Conservation (phyloP, 2,329 filamentous ascomycete genomes). For the Rhynchosporium secalis region DNA sequence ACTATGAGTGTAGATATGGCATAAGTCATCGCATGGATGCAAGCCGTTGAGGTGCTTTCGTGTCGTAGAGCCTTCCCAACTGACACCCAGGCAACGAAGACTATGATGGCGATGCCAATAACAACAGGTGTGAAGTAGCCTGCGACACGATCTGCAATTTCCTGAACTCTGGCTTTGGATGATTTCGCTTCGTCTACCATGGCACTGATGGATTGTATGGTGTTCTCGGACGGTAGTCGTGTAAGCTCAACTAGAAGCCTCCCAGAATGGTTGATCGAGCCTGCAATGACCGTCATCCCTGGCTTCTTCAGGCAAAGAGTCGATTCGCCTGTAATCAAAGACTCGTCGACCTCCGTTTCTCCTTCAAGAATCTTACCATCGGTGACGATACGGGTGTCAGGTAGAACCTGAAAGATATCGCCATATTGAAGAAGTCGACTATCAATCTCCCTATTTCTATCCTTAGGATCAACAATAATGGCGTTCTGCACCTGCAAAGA, state of each 20-base stretch:
- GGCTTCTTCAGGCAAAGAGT: conserved; percentile 57
- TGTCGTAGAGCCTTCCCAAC: conserved; percentile 49
- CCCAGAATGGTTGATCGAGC: conserved; percentile 66
- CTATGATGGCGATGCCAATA: conserved; percentile 55
- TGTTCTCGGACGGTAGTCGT: conserved; percentile 68
- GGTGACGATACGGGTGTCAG: conserved; percentile 62
- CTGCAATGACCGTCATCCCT: conserved; percentile 61
- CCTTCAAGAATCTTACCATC: conserved; percentile 68
- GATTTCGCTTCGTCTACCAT: conserved; percentile 72
- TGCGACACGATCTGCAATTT: conserved; percentile 67
- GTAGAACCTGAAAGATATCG: conserved; percentile 63
- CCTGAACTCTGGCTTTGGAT: conserved; percentile 67
- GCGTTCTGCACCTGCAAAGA: conserved; percentile 61
- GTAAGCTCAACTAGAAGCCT: conserved; percentile 58
- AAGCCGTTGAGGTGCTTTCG: conserved; percentile 49
- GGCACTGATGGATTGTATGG: conserved; percentile 64
- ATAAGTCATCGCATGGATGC: conserved; percentile 66
- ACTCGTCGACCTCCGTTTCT: conserved; percentile 69
- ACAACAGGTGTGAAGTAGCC: conserved; percentile 69
- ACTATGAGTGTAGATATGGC: conserved; percentile 68
- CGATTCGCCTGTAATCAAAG: conserved; percentile 75
- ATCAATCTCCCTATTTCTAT: conserved; percentile 60
- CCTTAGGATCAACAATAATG: conserved; percentile 45
- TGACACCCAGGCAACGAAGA: conserved; percentile 66
- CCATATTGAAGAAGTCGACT: conserved; percentile 67